These are phyloP conservation scores for Helianthus annuus DNA, from an alignment of 129 eudicot genomes.

Conservation along the genomic window DNA sequence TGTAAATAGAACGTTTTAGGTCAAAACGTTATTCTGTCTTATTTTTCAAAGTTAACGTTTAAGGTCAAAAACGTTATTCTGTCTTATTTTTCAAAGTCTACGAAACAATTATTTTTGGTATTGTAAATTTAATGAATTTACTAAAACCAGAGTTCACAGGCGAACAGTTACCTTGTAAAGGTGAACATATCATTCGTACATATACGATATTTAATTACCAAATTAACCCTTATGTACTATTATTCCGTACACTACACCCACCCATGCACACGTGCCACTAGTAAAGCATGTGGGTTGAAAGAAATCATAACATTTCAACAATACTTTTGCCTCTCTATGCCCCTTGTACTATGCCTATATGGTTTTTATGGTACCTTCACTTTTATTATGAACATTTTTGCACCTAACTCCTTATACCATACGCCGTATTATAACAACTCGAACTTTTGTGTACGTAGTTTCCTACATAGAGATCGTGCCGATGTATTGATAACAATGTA, in stretches of 20 bases:
- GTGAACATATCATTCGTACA: conserved; percentile 17
- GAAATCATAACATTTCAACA: background rate
- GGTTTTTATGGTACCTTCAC: background rate
- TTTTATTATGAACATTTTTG: background rate
- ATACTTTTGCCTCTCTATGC: background rate
- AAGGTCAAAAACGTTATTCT: no score
- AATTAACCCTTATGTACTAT: conserved; percentile 22
- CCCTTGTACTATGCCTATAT: conserved; percentile 12
- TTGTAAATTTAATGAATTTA: conserved; percentile 2
- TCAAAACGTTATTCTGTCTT: no score
- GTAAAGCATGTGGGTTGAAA: conserved; percentile 9
- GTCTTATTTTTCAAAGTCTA: conserved; percentile 12
- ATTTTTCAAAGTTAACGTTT: no score
- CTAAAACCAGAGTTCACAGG: conserved; percentile 31
- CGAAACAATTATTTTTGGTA: background rate
- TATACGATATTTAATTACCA: conserved; percentile 19
- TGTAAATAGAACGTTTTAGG: no score
- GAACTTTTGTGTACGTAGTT: background rate
- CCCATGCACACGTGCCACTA: conserved; percentile 25
- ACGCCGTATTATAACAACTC: background rate
- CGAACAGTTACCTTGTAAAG: conserved; percentile 30
- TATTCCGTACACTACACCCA: conserved; percentile 28
- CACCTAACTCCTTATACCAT: background rate
- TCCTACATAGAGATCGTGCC: no score
- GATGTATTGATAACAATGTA: no score